These are phyloP conservation scores for Lepidium didymum DNA, from an alignment of 345 rosid species.

Conservation along the genomic window DNA sequence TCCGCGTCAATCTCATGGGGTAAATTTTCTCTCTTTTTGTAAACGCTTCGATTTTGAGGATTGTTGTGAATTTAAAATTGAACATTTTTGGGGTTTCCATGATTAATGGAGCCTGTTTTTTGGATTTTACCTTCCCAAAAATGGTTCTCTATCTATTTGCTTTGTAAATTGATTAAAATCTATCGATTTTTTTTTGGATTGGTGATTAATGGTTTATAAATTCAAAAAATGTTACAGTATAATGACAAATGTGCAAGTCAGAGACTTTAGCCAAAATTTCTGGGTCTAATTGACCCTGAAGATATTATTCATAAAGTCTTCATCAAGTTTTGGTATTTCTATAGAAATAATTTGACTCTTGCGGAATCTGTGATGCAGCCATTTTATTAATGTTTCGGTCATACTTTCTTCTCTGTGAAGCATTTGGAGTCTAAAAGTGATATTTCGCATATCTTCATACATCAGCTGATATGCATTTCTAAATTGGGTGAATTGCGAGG, in stretches of 20 bases:
- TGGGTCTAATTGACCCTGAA: neutral
- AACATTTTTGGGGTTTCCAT: neutral
- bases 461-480: neutral
- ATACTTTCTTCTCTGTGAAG: neutral
- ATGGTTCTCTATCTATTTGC: neutral
- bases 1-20: conserved; percentile 93
- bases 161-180: neutral
- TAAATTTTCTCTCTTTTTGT: conserved; percentile 15
- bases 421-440: neutral
- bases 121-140: neutral
- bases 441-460: neutral
- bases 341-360: neutral
- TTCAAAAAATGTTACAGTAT: neutral
- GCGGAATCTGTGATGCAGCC: neutral
- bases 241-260: neutral
- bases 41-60: neutral
- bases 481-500: neutral
- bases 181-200: neutral
- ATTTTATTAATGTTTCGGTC: neutral
- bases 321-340: neutral
- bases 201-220: neutral
- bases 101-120: neutral
- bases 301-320: neutral
- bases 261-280: neutral
- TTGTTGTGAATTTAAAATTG: neutral